A percentile compares a stretch with the other conserved stretches of the same genome.
Evolutionary conservation across 208 protist species (phyloP).

Genomic region (Naegleria fowleri): DNA sequence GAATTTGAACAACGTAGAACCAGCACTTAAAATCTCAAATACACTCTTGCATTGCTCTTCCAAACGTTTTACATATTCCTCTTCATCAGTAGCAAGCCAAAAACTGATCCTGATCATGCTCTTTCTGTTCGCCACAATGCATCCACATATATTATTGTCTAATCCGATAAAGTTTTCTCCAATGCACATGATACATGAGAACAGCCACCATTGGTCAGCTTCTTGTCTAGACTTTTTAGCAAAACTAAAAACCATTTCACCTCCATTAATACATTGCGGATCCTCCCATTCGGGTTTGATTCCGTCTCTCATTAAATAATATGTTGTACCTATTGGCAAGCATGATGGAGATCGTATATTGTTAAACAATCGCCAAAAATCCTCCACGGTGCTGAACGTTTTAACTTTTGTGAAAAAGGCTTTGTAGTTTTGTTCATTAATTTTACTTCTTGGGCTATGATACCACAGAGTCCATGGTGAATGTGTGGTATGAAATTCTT

Average conservation of each 20-base stretch:
- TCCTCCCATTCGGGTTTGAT: conserved; percentile 93
- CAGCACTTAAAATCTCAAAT: conserved; percentile 2
- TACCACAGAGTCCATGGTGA: neutral
- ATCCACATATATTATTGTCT: neutral
- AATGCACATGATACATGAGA: neutral
- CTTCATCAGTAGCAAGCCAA: neutral
- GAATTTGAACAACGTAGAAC: neutral
- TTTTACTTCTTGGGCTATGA: conserved; percentile 11
- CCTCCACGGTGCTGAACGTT: neutral
- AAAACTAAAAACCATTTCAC: conserved; percentile 32
- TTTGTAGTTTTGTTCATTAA: conserved; percentile 22
- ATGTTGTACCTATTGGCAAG: conserved; percentile 66
- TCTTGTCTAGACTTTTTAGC: conserved; percentile 5
- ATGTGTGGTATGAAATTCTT: neutral
- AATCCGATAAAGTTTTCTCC: conserved; percentile 3
- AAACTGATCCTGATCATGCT: conserved; percentile 9
- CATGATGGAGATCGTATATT: conserved; percentile 72
- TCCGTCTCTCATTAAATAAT: conserved; percentile 86
- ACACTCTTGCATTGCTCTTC: neutral
- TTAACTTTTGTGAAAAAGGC: conserved; percentile 14
- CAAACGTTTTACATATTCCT: neutral
- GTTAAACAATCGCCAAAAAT: conserved; percentile 81
- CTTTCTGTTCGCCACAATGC: neutral
- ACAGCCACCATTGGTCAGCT: neutral
- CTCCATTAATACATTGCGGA: conserved; percentile 68